phyloP scores from a whole-genome alignment of 345 rosid species.

The Schrenkiella parvula region DNA sequence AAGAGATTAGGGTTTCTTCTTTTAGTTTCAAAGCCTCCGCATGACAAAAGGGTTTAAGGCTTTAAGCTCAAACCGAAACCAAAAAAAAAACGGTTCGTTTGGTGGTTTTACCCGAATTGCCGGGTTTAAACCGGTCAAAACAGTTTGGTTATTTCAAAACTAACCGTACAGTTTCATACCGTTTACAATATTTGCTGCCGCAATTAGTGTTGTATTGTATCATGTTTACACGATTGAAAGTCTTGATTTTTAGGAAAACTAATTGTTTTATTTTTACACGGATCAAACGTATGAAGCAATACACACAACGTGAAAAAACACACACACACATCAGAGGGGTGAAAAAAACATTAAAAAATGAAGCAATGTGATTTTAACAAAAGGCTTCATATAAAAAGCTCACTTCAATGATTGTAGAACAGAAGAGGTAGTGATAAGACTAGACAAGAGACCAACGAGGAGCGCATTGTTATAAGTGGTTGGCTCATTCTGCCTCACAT shows the following conservation, averaged over 20 bases:
- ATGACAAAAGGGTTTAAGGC: not conserved
- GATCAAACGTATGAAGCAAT: constrained; percentile 21
- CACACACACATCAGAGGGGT: not conserved
- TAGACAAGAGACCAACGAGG: constrained; percentile 82
- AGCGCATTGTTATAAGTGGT: constrained; percentile 86
- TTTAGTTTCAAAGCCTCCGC: not conserved
- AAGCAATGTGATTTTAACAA: constrained; percentile 9
- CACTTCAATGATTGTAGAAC: constrained; percentile 54
- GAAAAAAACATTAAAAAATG: constrained; percentile 11
- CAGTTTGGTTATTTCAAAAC: not conserved
- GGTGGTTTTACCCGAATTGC: not conserved
- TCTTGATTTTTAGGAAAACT: not conserved
- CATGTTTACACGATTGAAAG: too few relatives aligned
- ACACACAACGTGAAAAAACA: constrained; percentile 14
- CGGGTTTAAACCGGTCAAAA: not conserved
- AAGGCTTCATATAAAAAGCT: not conserved
- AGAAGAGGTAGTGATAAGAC: constrained; percentile 90
- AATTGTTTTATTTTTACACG: not conserved
- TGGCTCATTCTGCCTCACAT: constrained; percentile 83
- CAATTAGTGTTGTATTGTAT: too few relatives aligned
- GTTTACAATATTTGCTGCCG: not conserved
- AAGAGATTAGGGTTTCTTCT: constrained; percentile 4
- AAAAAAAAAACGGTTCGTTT: not conserved
- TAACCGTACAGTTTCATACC: not conserved
- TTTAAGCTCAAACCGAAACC: not conserved